These are phyloP conservation scores for Suillus paluster DNA, from an alignment of 768 basidiomycete species.

Conservation along the genomic window DNA sequence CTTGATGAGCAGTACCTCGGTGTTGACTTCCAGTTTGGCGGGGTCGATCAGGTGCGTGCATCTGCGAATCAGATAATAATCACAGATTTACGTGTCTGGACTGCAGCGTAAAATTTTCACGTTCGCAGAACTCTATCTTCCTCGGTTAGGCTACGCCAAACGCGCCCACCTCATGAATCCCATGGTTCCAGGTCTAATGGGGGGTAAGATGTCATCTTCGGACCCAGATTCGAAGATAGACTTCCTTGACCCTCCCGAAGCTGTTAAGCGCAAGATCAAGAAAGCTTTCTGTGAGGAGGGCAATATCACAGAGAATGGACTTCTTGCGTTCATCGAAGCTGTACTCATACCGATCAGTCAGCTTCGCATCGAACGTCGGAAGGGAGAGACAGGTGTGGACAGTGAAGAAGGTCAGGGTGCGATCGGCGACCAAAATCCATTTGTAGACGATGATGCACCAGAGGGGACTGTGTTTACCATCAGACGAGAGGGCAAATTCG, in stretches of 20 bases:
- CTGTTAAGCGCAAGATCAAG: constrained; percentile 88
- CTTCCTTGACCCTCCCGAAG: constrained; percentile 87
- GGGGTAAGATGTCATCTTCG: constrained; percentile 98
- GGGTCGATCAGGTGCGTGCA: constrained; percentile 85
- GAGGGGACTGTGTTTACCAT: constrained; percentile 84
- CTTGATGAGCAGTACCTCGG: constrained; percentile 97
- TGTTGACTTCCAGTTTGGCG: constrained; percentile 97
- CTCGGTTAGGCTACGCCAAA: constrained; percentile 89
- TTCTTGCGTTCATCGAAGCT: constrained; percentile 82
- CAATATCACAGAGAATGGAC: constrained; percentile 84
- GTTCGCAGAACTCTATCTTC: constrained; percentile 95
- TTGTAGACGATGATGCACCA: constrained; percentile 71
- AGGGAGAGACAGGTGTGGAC: constrained; percentile 48
- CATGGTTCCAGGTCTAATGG: constrained; percentile 94
- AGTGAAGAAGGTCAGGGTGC: constrained; percentile 49
- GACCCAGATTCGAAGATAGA: constrained; percentile 99
- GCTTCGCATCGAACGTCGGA: constrained; percentile 63
- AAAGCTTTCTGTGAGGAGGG: constrained; percentile 95
- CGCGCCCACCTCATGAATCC: constrained; percentile 98
- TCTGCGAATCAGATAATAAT: not conserved
- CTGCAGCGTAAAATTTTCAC: constrained; percentile 97
- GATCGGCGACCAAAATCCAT: constrained; percentile 60
- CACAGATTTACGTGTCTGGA: not conserved
- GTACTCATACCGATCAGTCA: constrained; percentile 90
- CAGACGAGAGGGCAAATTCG: constrained; percentile 76